These are phyloP conservation scores for Afroboletus lepidellus DNA, from an alignment of 1,284 basidiomycete genomes.

Conservation along the genomic window DNA sequence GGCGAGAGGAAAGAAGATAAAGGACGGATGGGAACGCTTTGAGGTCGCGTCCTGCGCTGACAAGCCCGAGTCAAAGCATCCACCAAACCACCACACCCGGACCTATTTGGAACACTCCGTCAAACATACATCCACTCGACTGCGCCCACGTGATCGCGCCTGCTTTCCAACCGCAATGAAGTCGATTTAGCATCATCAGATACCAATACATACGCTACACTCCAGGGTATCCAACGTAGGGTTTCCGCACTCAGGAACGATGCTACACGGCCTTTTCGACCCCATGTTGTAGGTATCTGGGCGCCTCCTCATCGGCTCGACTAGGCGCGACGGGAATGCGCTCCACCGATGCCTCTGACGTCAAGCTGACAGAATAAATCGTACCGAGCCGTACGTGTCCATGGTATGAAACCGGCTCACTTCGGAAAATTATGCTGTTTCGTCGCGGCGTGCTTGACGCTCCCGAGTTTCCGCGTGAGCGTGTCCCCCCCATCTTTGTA, in stretches of 20 bases:
- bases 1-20: slow-evolving; percentile 15
- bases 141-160: slow-evolving; percentile 25
- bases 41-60: slow-evolving; percentile 42
- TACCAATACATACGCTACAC: neutral
- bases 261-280: neutral
- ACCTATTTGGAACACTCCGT: slow-evolving; percentile 33
- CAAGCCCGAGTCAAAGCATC: slow-evolving; percentile 25
- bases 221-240: neutral
- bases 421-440: neutral
- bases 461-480: neutral
- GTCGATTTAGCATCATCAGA: slow-evolving; percentile 7
- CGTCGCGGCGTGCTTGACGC: neutral
- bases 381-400: neutral
- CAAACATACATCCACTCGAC: neutral
- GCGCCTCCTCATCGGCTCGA: too few species aligned
- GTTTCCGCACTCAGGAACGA: too few species aligned
- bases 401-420: neutral
- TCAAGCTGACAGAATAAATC: neutral
- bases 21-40: slow-evolving; percentile 16
- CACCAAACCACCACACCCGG: slow-evolving; percentile 20
- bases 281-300: too few species aligned
- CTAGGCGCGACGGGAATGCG: neutral
- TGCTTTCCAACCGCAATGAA: neutral
- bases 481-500: neutral
- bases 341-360: neutral